Percentiles rank a stretch among this genome's conserved stretches.
These are phyloP conservation scores for Luffa acutangula DNA, from an alignment of 306 rosid genomes.

Conservation along the genomic window DNA sequence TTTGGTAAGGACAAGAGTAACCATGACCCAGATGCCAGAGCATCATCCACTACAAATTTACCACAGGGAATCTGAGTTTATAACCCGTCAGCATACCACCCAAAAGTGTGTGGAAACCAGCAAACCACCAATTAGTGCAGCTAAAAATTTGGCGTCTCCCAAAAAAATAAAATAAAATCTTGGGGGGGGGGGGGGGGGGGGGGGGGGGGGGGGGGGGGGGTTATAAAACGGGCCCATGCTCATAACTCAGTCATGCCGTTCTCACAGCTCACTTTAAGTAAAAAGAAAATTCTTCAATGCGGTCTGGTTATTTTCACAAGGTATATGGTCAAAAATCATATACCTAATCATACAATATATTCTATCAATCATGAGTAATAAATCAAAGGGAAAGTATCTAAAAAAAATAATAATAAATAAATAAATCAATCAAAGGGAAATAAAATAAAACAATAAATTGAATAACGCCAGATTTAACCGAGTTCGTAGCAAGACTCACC, in stretches of 20 bases:
- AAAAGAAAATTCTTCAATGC: not conserved
- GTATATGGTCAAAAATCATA: not conserved
- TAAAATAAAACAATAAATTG: not conserved
- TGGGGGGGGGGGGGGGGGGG: not conserved
- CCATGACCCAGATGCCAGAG: no score
- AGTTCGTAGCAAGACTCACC: conserved; percentile 33
- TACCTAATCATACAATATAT: no score
- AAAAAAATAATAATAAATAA: not conserved
- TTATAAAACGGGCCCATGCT: not conserved
- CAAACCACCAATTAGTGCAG: not conserved
- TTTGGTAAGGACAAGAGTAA: no score
- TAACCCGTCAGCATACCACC: not conserved
- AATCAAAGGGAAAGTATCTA: not conserved
- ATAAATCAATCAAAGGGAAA: not conserved
- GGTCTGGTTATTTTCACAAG: not conserved
- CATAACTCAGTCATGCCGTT: not conserved
- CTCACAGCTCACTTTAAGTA: not conserved
- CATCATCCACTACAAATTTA: no score
- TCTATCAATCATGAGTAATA: not conserved
- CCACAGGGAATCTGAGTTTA: not conserved
- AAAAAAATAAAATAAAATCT: not conserved
- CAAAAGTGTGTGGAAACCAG: not conserved
- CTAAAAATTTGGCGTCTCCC: no score
- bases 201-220: not conserved
- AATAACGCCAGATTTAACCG: not conserved